Base-by-base conservation (phyloP, 768 basidiomycete genomes). In the Amanita thiersii region DNA sequence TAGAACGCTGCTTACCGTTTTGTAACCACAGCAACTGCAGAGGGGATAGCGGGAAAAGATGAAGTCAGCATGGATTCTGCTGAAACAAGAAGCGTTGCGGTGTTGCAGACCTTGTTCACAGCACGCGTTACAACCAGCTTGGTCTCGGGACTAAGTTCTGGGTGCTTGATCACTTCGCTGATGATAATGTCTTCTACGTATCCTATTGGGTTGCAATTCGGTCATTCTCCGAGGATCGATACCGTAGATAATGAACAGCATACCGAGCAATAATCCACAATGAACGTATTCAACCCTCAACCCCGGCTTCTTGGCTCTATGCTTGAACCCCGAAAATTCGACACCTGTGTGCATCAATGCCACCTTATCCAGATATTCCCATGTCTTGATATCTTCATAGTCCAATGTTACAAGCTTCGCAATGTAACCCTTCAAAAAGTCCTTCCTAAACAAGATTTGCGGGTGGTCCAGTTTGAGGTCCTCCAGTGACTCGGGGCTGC, bases 351-450 rank as follows among this genome's bases (percentile, higher is more conserved):
- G 72, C 70, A 72, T 72, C 31, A 68, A 50, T 2, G 68, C 70
- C 25, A 73, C 72, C 47, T 69, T 71, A 48, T 68, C 59, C 19
- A 68, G 52, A 44, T 71, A 72, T 29, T 67, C 65, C 69, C 68
- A 72, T 6, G 62, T 65, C 40, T 60, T 58, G 2, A 55, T 53
- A 18, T 62, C 58, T 0, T 61, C 54, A 46, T 71, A 73, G 50
- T 73, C 68, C 50, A 71, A 56, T 5, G 69, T 64, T 15, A 72
- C 58, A n/a, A 66, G 40, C 45, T 64, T 62, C 28, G 52, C 53
- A 2, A 61, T 45, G 37, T 65, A 63, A n/a, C 52, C 43, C 32
- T 57, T 58, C 41, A 60, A 39, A 49, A 62, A 59, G 46, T 63
- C 63, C 52, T 68, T 72, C 35, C 72, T 60, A 53, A 69, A 72